Base-by-base conservation (phyloP, 2,329 filamentous ascomycete genomes). In the Fusarium sp. region DNA sequence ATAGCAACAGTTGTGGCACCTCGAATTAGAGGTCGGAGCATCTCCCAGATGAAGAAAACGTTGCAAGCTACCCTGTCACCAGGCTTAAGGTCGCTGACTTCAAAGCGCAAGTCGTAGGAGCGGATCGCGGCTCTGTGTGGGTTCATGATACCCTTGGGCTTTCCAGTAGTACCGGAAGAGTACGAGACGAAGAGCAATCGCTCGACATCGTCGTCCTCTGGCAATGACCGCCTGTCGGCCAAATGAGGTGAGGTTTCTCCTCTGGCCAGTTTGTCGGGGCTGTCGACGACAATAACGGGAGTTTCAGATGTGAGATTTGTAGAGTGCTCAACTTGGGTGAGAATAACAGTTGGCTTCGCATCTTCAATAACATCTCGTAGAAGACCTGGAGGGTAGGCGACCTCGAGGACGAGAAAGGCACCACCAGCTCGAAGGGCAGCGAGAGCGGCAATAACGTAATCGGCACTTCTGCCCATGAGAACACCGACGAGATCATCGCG, bases 11-110 rank as follows among this genome's bases (percentile, higher is more conserved):
- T 90, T 0, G 92, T 93, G 4, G 91, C 92, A 70, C 92, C 92
- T 55, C 92, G 86, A 55, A 95, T 76, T 44, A 95, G 82, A 10
- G 92, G 92, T 7, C 92, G 90, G 55, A 95, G 78, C 57, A 94
- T 94, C 76, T 95, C 92, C 92, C 92, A 95, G 46, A 94, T 85
- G 75, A 95, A 95, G 78, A 94, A 95, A 61, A 94, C 92, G 81
- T 94, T 95, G 80, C 92, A 94, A n/a, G 92, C 92, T 13, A 94
- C 91, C 8, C 92, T 87, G 70, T 94, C 92, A 17, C 91, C 91
- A 0, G 89, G 89, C 19, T 84, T 79, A 4, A 93, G 81, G 75
- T 94, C 89, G 68, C 88, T 90, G 48, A 94, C 77, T 11, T 80
- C 82, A 73, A 94, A 94, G 76, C 92, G 83, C 66, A 93, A 78